Base-by-base conservation (phyloP, 1,284 basidiomycete genomes). In the Papiliotrema terrestris region DNA sequence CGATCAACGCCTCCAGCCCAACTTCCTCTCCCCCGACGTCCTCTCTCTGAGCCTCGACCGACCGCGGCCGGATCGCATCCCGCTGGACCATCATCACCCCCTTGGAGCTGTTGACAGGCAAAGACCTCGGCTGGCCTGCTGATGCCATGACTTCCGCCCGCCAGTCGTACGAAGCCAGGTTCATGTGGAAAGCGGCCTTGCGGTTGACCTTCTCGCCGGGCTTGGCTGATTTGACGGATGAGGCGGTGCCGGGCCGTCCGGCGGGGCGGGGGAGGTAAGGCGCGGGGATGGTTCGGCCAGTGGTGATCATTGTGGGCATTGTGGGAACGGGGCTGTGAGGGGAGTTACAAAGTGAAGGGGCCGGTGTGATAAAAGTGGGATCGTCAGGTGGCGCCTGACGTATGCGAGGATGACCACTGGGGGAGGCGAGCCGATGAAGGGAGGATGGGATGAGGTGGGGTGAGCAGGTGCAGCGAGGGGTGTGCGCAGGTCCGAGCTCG, bases 181-280 rank as follows among this genome's bases (percentile, higher is more conserved):
- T 41, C 29, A 32, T 32, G 11, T 32, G 29, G 23, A 52, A 47
- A 32, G 32, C 32, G n/a, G 50, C 32, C 41, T 65, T 65, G 37
- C 59, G 54, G 2, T 63, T 57, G 44, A 68, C 60, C 20, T 55
- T 45, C 6, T 49, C 22, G 23, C 68, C 62, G 20, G 68, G 58
- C 39, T 60, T 49, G 55, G 46, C 51, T 42, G 39, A 45, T 14
- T 32, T 32, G 29, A 32, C 29, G 29, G 57, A 41, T 23, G 48
- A 52, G 38, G 45, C 53, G 44, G 47, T 51, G 29, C 23, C 49
- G 39, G 49, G 51, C 46, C 44, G 63, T 52, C 29, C 63, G 67
- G 57, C 69, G 65, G 41, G 69, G 63, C 47, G 67, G 60, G 17
- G 71, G 62, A 43, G 69, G 69, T 55, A 74, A 63, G 22, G 68